These are phyloP conservation scores for Umbelopsis ramanniana DNA, from an alignment of 192 early-diverging fungal species.

Conservation along the genomic window DNA sequence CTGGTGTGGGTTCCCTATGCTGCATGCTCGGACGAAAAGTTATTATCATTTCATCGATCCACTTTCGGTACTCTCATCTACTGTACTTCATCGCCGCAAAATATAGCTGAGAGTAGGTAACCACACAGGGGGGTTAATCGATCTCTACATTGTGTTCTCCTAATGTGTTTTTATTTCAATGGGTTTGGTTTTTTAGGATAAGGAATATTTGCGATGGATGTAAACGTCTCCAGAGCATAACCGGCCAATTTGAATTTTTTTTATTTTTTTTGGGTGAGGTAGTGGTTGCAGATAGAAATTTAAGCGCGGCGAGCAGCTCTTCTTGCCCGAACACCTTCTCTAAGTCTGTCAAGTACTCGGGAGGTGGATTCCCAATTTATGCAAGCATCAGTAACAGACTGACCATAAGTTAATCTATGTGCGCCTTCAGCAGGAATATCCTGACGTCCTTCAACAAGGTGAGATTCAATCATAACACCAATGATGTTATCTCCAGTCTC, in stretches of 20 bases:
- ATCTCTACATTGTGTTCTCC: too few relatives aligned
- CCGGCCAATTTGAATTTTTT: not conserved
- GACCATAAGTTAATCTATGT: constrained; percentile 79
- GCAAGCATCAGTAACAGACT: constrained; percentile 93
- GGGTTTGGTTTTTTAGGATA: not conserved
- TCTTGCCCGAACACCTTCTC: constrained; percentile 73
- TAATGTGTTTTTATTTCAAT: not conserved
- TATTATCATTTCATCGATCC: too few relatives aligned
- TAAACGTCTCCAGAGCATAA: too few relatives aligned
- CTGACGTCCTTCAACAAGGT: constrained; percentile 85
- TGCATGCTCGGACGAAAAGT: too few relatives aligned
- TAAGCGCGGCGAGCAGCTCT: constrained; percentile 41
- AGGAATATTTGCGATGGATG: too few relatives aligned
- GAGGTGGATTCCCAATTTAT: constrained; percentile 92
- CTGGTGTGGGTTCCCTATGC: too few relatives aligned
- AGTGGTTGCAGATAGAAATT: not conserved
- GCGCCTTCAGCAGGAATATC: constrained; percentile 77
- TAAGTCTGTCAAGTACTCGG: constrained; percentile 70
- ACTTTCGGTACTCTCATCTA: too few relatives aligned
- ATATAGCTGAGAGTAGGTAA: too few relatives aligned
- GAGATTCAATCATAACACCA: constrained; percentile 96
- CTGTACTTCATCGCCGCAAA: too few relatives aligned
- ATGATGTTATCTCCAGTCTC: constrained; percentile 76
- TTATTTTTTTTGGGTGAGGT: not conserved
- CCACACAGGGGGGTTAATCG: too few relatives aligned